A percentile compares a stretch with the other conserved stretches of the same genome.
Evolutionary conservation across 2,329 filamentous ascomycete genomes (phyloP).

Genomic region (Aspergillus aculeatus): DNA sequence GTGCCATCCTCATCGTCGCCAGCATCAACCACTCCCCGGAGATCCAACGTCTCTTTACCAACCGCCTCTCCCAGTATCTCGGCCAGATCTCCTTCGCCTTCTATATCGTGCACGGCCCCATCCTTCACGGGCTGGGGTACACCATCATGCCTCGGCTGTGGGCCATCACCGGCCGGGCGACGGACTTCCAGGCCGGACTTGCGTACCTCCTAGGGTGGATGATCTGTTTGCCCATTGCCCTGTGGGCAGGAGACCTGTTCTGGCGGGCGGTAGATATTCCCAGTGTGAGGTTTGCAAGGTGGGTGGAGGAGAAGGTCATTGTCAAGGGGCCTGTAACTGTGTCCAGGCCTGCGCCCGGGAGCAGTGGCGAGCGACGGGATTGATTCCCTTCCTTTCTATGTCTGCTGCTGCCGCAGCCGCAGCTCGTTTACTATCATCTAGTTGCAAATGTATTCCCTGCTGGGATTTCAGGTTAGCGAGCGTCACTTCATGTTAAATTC

Average conservation of each 20-base stretch:
- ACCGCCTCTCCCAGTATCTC: slow-evolving; percentile 45
- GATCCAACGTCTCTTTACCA: slow-evolving; percentile 44
- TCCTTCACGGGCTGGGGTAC: slow-evolving; percentile 45
- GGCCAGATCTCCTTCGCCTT: slow-evolving; percentile 50
- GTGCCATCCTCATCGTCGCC: slow-evolving; percentile 44
- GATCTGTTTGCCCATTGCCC: slow-evolving; percentile 41
- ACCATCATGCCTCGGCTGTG: slow-evolving; percentile 45
- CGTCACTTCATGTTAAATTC: background rate
- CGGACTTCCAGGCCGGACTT: slow-evolving; percentile 38
- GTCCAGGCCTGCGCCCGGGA: background rate
- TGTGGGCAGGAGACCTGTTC: slow-evolving; percentile 61
- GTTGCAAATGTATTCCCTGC: background rate
- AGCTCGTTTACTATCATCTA: background rate
- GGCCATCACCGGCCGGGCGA: slow-evolving; percentile 40
- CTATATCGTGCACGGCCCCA: slow-evolving; percentile 49
- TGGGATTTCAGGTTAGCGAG: slow-evolving; percentile 9
- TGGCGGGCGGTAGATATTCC: slow-evolving; percentile 57
- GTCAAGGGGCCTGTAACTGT: slow-evolving; percentile 18
- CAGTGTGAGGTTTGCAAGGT: slow-evolving; percentile 51
- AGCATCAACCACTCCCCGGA: slow-evolving; percentile 42
- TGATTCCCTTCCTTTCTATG: slow-evolving; percentile 5
- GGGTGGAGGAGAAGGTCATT: slow-evolving; percentile 44
- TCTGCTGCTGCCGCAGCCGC: background rate
- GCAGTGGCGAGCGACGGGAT: background rate
- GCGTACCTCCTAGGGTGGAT: slow-evolving; percentile 42